Base-by-base conservation (phyloP, 1,284 basidiomycete genomes). In the Anthracocystis walkeri region DNA sequence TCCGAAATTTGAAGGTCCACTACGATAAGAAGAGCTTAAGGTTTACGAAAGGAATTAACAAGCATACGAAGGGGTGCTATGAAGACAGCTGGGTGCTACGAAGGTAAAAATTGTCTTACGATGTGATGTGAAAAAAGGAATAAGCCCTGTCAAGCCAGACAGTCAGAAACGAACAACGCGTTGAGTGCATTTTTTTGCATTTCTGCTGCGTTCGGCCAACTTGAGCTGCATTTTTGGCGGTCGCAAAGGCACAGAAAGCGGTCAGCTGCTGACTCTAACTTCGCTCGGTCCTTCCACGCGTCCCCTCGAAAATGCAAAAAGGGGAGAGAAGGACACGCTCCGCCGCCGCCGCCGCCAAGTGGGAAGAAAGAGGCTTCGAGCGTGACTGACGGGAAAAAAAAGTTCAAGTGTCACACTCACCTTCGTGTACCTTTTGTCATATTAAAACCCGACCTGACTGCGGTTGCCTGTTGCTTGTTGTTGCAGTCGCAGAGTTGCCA, bases 221-320 rank as follows among this genome's bases (percentile, higher is more conserved):
- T 46, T 23, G 10, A 31, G 5, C 10, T 49, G 31, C 46, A n/a
- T 48, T 48, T 48, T 31, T 49, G 8, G 46, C n/a, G 16, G 27
- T 14, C 18, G 25, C 16, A 38, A 38, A 12, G 35, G 14, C 35
- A 38, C 35, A 38, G 14, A 38, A 38, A 38, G 35, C 35, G 35
- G 27, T 29, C 16, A 23, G 29, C 14, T 2, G 46, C 8, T 23
- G 25, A 48, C 46, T 29, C 46, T 29, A 18, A 6, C 18, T 21
- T 20, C 1, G 27, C 48, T 49, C 48, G 29, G 27, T 31, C 50
- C 50, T 33, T 51, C 50, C 33, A 51, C 51, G 51, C 51, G 51
- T 52, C 35, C 29, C 48, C 6, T 18, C 16, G 27, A 48, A 29
- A 38, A 7, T 23, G 20, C 31, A 38, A 20, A 35, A 27, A 23